Percentiles rank a stretch among this genome's conserved stretches.
phyloP scores from a whole-genome alignment of 306 rosid genomes.

The Glycine latifolia region DNA sequence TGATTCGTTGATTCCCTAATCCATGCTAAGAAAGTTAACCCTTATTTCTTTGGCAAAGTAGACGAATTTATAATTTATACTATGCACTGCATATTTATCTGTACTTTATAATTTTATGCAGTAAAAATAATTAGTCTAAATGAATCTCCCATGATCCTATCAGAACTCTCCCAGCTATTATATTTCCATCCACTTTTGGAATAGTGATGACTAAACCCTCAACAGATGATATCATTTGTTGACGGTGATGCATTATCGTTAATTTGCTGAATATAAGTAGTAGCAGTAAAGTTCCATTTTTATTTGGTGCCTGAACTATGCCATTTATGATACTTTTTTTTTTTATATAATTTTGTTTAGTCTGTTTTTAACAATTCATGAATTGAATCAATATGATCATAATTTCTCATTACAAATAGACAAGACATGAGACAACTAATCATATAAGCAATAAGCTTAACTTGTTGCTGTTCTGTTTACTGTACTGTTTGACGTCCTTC shows the following conservation, averaged over 20 bases:
- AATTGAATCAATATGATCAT: not conserved
- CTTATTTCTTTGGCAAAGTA: not conserved
- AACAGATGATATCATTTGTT: not conserved
- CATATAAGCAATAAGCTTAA: too few species aligned
- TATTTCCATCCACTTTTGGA: not conserved
- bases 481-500: too few species aligned
- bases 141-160: too few species aligned
- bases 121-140: too few species aligned
- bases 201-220: conserved; percentile 10
- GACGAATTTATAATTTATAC: conserved; percentile 10
- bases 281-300: not conserved
- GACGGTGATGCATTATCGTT: not conserved
- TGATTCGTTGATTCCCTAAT: not conserved
- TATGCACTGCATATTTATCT: not conserved
- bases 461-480: too few species aligned
- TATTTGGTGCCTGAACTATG: not conserved
- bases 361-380: not conserved
- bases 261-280: not conserved
- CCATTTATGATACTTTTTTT: not conserved
- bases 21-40: not conserved
- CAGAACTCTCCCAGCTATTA: not conserved
- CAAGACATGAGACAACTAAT: too few species aligned
- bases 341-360: not conserved
- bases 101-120: not conserved
- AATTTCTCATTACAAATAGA: not conserved